These are phyloP conservation scores for Linderina pennispora DNA, from an alignment of 192 early-diverging fungal genomes.

Conservation along the genomic window DNA sequence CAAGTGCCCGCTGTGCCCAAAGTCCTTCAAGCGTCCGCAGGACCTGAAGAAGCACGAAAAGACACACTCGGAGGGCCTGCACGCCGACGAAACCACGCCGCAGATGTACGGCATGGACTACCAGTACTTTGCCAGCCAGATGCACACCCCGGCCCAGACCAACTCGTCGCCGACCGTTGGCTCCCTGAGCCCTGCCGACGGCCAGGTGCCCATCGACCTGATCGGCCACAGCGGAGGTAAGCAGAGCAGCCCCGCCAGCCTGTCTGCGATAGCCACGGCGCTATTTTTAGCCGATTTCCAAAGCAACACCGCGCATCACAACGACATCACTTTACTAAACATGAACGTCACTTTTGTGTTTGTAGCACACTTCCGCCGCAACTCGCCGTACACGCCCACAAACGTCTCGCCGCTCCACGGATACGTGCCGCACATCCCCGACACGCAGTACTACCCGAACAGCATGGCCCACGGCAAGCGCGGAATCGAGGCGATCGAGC, in stretches of 20 bases:
- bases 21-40: conserved; percentile 91
- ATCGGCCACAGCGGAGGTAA: no score
- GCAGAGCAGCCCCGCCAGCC: no score
- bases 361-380: conserved; percentile 20
- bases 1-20: conserved; percentile 72
- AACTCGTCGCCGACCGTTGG: conserved; percentile 30
- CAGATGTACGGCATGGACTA: conserved; percentile 23
- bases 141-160: conserved; percentile 21
- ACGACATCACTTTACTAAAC: neutral
- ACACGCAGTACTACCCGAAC: conserved; percentile 4
- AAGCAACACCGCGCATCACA: neutral
- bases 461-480: conserved; percentile 19
- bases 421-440: conserved; percentile 31
- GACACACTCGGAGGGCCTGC: conserved; percentile 55
- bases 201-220: conserved; percentile 17
- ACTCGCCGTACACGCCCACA: conserved; percentile 31
- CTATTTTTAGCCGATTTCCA: no score
- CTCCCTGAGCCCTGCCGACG: conserved; percentile 29
- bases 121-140: conserved; percentile 10
- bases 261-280: no score
- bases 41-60: conserved; percentile 93
- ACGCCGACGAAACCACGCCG: conserved; percentile 9
- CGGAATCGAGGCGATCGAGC: conserved; percentile 41
- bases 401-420: conserved; percentile 29
- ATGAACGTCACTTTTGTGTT: neutral